Evolutionary conservation across 305 asterid species (phyloP).

Genomic region (Solanum aculeatissimum): DNA sequence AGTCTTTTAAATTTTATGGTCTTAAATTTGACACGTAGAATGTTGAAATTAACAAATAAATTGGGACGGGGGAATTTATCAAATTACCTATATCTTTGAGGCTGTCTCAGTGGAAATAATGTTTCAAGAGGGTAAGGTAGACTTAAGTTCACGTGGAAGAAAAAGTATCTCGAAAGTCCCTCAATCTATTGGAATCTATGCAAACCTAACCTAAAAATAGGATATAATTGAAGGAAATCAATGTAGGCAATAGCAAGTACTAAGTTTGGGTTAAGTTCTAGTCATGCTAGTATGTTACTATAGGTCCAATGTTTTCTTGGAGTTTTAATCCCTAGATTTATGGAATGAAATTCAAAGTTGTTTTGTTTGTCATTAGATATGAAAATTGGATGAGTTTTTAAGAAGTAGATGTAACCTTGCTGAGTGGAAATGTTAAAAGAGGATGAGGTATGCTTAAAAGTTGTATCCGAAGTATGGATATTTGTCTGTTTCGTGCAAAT

Average conservation of each 20-base stretch:
- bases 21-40: too few relatives aligned
- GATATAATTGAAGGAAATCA: neutral
- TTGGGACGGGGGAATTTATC: too few relatives aligned
- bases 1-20: too few relatives aligned
- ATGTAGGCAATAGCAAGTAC: neutral
- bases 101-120: neutral
- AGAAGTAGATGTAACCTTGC: neutral
- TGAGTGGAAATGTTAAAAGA: neutral
- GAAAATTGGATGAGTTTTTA: neutral
- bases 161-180: neutral
- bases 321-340: neutral
- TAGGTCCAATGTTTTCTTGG: neutral
- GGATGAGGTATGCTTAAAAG: neutral
- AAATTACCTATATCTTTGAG: too few relatives aligned
- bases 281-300: neutral
- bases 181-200: neutral
- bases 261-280: neutral
- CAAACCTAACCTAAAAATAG: neutral
- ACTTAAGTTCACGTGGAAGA: neutral
- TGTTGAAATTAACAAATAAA: too few relatives aligned
- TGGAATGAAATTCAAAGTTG: neutral
- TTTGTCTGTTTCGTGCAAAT: neutral
- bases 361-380: neutral
- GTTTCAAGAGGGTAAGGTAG: neutral
- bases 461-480: neutral